phyloP scores from a whole-genome alignment of 306 rosid genomes.

The Hippophae rhamnoides region DNA sequence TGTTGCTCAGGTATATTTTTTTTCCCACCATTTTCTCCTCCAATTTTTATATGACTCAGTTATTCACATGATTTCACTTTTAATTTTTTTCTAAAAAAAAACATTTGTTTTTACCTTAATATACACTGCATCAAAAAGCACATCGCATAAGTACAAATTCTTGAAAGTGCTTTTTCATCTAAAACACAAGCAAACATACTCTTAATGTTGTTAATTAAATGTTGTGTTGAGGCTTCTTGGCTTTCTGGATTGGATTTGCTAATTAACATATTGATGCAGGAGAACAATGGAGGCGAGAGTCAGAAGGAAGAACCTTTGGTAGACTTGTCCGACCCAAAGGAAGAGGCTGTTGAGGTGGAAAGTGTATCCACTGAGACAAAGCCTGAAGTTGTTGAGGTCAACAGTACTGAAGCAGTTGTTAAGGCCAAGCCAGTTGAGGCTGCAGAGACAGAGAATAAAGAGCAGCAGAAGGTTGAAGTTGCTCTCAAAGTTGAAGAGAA shows the following conservation, averaged over 20 bases:
- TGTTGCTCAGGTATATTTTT: slow-evolving; percentile 12
- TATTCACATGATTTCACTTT: not conserved
- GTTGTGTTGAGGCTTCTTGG: no score
- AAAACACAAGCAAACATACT: no score
- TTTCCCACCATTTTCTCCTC: not conserved
- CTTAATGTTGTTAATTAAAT: no score
- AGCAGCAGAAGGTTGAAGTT: slow-evolving; percentile 17
- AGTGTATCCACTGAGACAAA: not conserved
- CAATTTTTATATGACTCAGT: no score
- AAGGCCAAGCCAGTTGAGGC: slow-evolving; percentile 18
- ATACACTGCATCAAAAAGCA: no score
- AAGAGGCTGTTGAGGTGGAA: slow-evolving; percentile 10
- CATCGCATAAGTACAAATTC: no score
- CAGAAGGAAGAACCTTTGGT: slow-evolving; percentile 36
- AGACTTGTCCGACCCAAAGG: slow-evolving; percentile 24
- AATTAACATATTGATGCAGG: slow-evolving; percentile 14
- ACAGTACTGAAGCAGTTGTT: slow-evolving; percentile 12
- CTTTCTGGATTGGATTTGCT: not conserved
- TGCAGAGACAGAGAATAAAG: not conserved
- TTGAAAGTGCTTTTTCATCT: no score
- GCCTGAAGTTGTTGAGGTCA: slow-evolving; percentile 7
- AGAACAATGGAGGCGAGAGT: slow-evolving; percentile 21
- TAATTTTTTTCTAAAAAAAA: no score
- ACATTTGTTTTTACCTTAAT: no score
- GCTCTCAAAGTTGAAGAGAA: slow-evolving; percentile 9